Conservation (phyloP, 2,329 filamentous ascomycete species). For the Botrytis deweyae region DNA sequence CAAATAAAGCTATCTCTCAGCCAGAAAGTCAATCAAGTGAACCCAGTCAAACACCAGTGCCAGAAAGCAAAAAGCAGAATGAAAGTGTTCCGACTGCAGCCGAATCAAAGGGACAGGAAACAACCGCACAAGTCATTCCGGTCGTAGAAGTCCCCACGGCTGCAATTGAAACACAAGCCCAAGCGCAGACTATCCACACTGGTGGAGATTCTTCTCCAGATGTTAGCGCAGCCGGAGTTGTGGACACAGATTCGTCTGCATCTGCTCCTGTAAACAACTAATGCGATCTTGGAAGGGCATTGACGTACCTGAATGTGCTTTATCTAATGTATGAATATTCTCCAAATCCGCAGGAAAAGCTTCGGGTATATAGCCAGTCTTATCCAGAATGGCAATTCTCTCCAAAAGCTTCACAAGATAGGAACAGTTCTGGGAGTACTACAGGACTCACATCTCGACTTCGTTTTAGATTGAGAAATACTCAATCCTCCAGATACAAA, state of each 20-base stretch:
- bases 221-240: background rate
- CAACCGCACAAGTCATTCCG: background rate
- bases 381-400: background rate
- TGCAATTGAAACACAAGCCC: background rate
- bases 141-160: slow-evolving; percentile 1
- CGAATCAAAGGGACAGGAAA: background rate
- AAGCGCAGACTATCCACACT: background rate
- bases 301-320: background rate
- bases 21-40: background rate
- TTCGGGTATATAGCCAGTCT: background rate
- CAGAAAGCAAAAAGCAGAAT: background rate
- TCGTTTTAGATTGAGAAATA: background rate
- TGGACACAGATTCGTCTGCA: background rate
- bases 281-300: background rate
- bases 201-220: background rate
- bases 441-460: background rate
- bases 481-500: background rate
- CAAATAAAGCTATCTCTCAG: background rate
- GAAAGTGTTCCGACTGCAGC: background rate
- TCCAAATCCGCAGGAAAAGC: background rate
- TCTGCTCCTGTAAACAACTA: background rate
- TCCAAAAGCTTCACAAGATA: background rate
- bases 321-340: background rate
- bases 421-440: background rate
- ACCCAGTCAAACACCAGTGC: background rate